Evolutionary conservation across 495 filamentous ascomycete genomes (phyloP).

Genomic region (Opeltia flavorubescens): DNA sequence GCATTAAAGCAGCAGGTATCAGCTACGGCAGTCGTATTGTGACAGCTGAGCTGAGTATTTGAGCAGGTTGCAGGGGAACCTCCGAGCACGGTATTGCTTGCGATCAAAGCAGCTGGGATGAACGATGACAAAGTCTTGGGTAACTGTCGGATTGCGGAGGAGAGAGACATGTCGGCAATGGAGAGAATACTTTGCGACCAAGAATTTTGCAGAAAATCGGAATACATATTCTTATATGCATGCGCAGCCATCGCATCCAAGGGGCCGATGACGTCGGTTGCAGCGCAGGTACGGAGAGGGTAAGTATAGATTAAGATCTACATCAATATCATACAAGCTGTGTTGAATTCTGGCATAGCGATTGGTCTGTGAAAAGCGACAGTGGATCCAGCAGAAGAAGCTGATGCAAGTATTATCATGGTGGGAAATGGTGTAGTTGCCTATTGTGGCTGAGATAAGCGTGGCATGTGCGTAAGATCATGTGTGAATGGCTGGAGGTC

Average conservation of each 20-base stretch:
- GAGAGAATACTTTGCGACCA: neutral
- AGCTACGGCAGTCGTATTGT: slow-evolving; percentile 36
- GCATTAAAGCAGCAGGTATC: slow-evolving; percentile 74
- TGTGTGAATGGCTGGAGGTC: neutral
- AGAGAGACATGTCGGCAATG: neutral
- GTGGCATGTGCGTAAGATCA: neutral
- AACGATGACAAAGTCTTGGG: neutral
- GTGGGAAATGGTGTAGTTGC: neutral
- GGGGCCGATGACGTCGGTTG: too few species aligned
- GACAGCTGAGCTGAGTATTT: slow-evolving; percentile 41
- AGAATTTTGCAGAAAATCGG: neutral
- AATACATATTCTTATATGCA: neutral
- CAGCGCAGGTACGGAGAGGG: too few species aligned
- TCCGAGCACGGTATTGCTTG: slow-evolving; percentile 4
- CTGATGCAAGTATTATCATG: neutral
- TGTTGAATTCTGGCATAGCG: too few species aligned
- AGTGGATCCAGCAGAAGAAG: neutral
- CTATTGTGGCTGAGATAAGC: neutral
- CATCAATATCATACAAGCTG: too few species aligned
- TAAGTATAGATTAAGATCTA: too few species aligned
- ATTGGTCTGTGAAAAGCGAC: neutral
- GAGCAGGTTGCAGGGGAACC: slow-evolving; percentile 26
- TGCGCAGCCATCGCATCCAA: neutral
- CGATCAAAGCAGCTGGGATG: slow-evolving; percentile 1
- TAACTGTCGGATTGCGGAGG: neutral